Base-by-base conservation (phyloP, 306 rosid genomes). In the Lathyrus sativus region DNA sequence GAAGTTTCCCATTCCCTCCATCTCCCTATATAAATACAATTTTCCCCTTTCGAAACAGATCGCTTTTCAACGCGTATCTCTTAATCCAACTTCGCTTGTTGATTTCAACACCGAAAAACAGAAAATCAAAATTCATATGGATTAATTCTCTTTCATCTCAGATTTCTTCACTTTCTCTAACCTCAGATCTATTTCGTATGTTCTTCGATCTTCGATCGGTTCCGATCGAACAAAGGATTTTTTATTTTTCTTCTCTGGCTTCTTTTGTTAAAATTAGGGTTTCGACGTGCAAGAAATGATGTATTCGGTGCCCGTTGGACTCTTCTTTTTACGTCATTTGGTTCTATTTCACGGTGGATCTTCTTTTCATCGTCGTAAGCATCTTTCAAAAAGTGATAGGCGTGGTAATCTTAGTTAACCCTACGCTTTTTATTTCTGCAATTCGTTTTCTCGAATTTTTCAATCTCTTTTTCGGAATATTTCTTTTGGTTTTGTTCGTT, bases 361-460 rank as follows among this genome's bases (percentile, higher is more conserved):
- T 1, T 84, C 83, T 37, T 74, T 81, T 77, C 87, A 82, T 80
- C 92, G 95, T 89, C 79, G 84, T 62, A 87, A 92, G 78, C 85
- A 69, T 81, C 89, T 89, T 10, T 83, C 85, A 66, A 87, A 86
- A 37, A 59, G 96, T 76, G 89, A 92, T 83, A 85, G 92, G 74
- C 98, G 95, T 67, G 95, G 92, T 82, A 92, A 83, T 87, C 95
- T 92, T 86, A 84, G 92, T 86, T 89, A 81, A 84, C 96, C 62
- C 76, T 60, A 53, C 69, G 81, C 43, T 5, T 68, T 63, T 49
- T 75, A 28, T 2, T 3, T 28, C 62, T 67, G 19, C 18, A 5
- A 11, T 5, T 35, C 45, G 11, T 78, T 67, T 26, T 64, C 12
- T 61, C 50, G 14, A 22, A 3, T 15, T 67, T 33, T 62, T 50